Base-by-base conservation (phyloP, 2,329 filamentous ascomycete species). In the Cladobotryum mycophilum region DNA sequence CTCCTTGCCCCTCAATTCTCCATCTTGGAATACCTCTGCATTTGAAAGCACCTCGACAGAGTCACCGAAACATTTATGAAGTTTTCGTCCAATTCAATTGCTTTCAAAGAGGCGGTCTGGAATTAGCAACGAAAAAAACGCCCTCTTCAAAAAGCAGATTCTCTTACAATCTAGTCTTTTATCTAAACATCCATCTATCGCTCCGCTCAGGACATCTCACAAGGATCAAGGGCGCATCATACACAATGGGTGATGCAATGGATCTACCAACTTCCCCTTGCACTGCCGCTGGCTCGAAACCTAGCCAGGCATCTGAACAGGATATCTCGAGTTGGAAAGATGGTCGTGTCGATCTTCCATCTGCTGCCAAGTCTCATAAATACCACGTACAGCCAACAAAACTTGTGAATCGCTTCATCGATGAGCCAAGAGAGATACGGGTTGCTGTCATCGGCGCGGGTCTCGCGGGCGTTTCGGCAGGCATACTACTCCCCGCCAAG, bases 401-500 rank as follows among this genome's bases (percentile, higher is more conserved):
- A 12, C 42, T 53, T 41, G 43, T 67, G n/a, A 60, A 70, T 43
- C 59, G 63, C 13, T 67, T 61, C 44, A 62, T 69, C 33, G 67
- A 70, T 38, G 64, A 70, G 37, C 62, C 64, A 13, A 63, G 66
- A 11, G 55, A 61, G 8, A 43, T 70, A 30, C 60, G 61, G 33
- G 67, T 70, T 2, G 65, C 62, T 0, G 62, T 69, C 3, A 64
- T 71, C 47, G 70, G 70, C 22, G 69, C 65, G 44, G 70, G 67
- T 1, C 55, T 68, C 18, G 59, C 62, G 3, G 66, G 64, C 0
- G 64, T 68, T 35, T 76, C 78, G 4, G 80, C 85, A 1, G 86
- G 84, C 1, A 74, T 82, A 7, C 66, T 89, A 8, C 69, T 90
- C 1, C 85, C 85, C 0, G 76, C 70, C 9, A 89, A 89, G 56